Evolutionary conservation across 2,329 filamentous ascomycete genomes (phyloP).

Genomic region (Aspergillus carbonarius): DNA sequence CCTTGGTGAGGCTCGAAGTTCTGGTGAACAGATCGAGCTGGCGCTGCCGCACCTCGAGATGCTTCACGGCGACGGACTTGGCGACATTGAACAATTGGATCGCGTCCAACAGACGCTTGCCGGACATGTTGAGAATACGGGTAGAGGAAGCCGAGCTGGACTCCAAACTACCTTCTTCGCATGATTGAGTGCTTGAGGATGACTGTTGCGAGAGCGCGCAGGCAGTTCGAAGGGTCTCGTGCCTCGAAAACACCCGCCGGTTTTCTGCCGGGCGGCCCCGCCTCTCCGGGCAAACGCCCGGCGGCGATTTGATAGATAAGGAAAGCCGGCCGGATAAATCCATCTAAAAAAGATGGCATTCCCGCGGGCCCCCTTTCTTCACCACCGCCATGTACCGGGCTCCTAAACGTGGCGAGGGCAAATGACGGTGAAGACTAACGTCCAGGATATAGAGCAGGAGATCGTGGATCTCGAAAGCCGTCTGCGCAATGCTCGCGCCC

Average conservation of each 20-base stretch:
- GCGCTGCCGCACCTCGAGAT: constrained; percentile 58
- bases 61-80: constrained; percentile 64
- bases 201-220: background rate
- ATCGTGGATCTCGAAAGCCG: constrained; percentile 50
- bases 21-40: constrained; percentile 64
- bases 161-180: constrained; percentile 16
- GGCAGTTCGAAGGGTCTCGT: background rate
- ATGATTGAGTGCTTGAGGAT: constrained; percentile 12
- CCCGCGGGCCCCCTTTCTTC: constrained; percentile 5
- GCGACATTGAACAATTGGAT: constrained; percentile 69
- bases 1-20: constrained; percentile 64
- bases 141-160: background rate
- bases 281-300: constrained; percentile 12
- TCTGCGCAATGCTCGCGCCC: constrained; percentile 46
- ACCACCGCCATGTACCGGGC: constrained; percentile 3
- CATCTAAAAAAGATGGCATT: background rate
- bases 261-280: constrained; percentile 17
- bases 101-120: constrained; percentile 68
- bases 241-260: background rate
- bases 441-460: constrained; percentile 33
- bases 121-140: constrained; percentile 45
- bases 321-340: background rate
- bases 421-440: constrained; percentile 23
- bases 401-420: background rate
- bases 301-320: background rate